phyloP scores from a whole-genome alignment of 768 basidiomycete genomes.

The Boletus tylopilopsis region DNA sequence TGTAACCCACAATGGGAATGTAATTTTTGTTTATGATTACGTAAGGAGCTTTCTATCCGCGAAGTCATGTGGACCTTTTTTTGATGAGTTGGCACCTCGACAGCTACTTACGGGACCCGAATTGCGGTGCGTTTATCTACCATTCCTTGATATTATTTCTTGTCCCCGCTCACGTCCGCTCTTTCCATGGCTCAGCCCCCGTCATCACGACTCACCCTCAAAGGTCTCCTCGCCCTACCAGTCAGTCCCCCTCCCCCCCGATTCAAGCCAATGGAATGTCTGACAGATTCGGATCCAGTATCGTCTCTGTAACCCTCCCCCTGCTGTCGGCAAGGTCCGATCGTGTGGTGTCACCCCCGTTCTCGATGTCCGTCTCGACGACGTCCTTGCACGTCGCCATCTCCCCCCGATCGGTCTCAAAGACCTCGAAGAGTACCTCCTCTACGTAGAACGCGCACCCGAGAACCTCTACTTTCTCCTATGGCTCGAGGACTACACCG shows the following conservation, averaged over 20 bases:
- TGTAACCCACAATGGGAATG: too few relatives aligned
- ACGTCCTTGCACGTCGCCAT: conserved; percentile 72
- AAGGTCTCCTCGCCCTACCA: conserved; percentile 37
- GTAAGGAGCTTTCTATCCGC: too few relatives aligned
- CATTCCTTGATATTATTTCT: background rate
- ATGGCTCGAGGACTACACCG: conserved; percentile 74
- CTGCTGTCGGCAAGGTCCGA: conserved; percentile 63
- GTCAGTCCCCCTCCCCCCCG: conserved; percentile 22
- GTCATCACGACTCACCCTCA: conserved; percentile 29
- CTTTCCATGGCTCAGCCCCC: conserved; percentile 28
- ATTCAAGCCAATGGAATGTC: background rate
- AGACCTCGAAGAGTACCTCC: conserved; percentile 76
- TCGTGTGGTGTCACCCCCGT: conserved; percentile 68
- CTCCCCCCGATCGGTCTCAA: conserved; percentile 76
- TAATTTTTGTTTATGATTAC: too few relatives aligned
- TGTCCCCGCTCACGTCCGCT: background rate
- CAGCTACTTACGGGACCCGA: conserved; percentile 2
- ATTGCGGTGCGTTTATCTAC: conserved; percentile 14
- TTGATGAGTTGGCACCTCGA: conserved; percentile 13
- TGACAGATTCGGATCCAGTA: conserved; percentile 13
- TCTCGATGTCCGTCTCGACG: conserved; percentile 65
- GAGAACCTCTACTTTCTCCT: conserved; percentile 86
- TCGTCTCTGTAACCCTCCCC: conserved; percentile 66
- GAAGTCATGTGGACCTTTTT: conserved; percentile 4
- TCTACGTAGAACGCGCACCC: conserved; percentile 71